These are phyloP conservation scores for Tulasnella sp. DNA, from an alignment of 768 basidiomycete genomes.

Conservation along the genomic window DNA sequence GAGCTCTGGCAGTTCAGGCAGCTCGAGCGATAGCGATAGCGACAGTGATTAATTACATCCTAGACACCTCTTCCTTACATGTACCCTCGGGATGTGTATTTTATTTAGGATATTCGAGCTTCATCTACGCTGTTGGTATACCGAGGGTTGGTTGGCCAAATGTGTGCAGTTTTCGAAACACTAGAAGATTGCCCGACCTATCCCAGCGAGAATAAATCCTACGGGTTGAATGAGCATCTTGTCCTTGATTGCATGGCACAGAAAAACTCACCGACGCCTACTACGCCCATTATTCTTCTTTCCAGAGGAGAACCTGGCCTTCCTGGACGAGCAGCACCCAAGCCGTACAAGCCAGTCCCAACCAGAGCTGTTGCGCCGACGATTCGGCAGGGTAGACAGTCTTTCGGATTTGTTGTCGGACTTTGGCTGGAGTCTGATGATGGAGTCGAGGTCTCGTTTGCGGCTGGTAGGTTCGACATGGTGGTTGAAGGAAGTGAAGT, in stretches of 20 bases:
- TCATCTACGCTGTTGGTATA: conserved; percentile 2
- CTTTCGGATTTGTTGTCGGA: neutral
- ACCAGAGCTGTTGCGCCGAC: neutral
- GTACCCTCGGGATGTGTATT: conserved; percentile 1
- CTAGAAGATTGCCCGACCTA: conserved; percentile 8
- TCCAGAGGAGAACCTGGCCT: conserved; percentile 13
- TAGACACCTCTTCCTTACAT: neutral
- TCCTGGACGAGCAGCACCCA: conserved; percentile 4
- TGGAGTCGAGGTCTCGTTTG: neutral
- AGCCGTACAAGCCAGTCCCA: conserved; percentile 6
- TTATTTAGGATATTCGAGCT: neutral
- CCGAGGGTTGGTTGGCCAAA: neutral
- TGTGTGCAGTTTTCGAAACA: neutral
- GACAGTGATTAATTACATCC: conserved; percentile 4
- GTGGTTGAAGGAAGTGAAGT: neutral
- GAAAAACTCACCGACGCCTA: conserved; percentile 6
- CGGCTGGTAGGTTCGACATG: neutral
- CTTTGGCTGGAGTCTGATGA: neutral
- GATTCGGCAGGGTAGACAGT: conserved; percentile 12
- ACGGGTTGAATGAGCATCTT: neutral
- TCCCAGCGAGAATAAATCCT: conserved; percentile 10
- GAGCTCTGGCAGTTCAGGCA: conserved; percentile 35
- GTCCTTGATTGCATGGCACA: neutral
- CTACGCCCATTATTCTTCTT: conserved; percentile 16
- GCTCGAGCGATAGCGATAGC: conserved; percentile 25